Base-by-base conservation (phyloP, 1,284 basidiomycete genomes). In the Melampsora americana region DNA sequence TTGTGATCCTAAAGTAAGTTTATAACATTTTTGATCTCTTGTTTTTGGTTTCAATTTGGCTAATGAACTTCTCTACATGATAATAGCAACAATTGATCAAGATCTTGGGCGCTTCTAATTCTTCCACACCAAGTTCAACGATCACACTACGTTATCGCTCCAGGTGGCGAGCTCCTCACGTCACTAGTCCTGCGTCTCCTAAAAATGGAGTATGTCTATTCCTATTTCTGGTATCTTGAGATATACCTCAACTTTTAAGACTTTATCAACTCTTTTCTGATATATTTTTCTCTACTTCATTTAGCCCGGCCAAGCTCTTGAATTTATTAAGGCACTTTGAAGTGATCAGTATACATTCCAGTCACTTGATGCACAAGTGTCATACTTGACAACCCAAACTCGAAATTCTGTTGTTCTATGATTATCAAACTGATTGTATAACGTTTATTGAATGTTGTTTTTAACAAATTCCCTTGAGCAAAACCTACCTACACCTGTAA, bases 1-100 rank as follows among this genome's bases (percentile, higher is more conserved):
- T 35, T 79, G 76, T 69, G 78, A 79, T 30, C 78, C 78, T 20
- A 76, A 77, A 44, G 77, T 78, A 67, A 53, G 77, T 11, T 12
- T 9, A 3, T 9, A 35, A 60, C 35, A 23, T 61, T 4, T 26
- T 11, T 64, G 18, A 32, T 18, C 32, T 26, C 42, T 48, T n/a
- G 9, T 35, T 35, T n/a, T 35, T 3, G 3, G 35, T 46, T 18
- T 9, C 11, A 35, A 4, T 4, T 35, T 23, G 1, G 14, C n/a
- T 66, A 20, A 66, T 66, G 42, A n/a, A n/a, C n/a, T n/a, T 23
- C 23, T 39, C 23, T n/a, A 20, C 5, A 66, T 35, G 5, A n/a
- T 16, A 39, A 35, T 60, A 74, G 72, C 64, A 67, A 74, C 53
- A 42, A 60, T 30, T 74, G 14, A 66, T 78, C 60, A 79, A 71